Evolutionary conservation across 257 asterid genomes (phyloP).

Genomic region (Nicotiana undulata): DNA sequence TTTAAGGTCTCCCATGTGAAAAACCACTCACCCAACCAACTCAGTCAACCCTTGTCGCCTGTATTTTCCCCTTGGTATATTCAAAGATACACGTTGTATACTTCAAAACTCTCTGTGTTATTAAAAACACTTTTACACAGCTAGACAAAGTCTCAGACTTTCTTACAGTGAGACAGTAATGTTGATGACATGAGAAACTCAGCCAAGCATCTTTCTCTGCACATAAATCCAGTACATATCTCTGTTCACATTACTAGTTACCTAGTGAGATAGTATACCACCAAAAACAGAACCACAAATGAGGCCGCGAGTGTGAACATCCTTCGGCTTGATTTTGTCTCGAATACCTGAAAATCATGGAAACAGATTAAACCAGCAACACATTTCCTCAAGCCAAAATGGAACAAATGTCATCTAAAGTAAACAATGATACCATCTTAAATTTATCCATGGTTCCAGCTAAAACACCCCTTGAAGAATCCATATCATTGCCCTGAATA

Average conservation of each 20-base stretch:
- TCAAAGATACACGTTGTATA: neutral
- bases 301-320: slow-evolving; percentile 78
- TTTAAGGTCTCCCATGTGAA: no score
- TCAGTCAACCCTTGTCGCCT: no score
- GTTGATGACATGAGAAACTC: neutral
- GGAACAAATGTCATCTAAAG: neutral
- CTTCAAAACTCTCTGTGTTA: neutral
- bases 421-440: slow-evolving; percentile 49
- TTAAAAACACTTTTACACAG: neutral
- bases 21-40: no score
- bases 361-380: neutral
- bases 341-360: slow-evolving; percentile 53
- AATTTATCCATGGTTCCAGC: slow-evolving; percentile 95
- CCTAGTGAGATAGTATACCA: slow-evolving; percentile 75
- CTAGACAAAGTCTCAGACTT: neutral
- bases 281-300: slow-evolving; percentile 65
- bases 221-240: neutral
- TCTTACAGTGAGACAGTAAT: neutral
- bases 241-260: slow-evolving; percentile 18
- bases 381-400: no score
- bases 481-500: slow-evolving; percentile 85
- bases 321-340: slow-evolving; percentile 82
- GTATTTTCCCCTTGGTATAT: no score
- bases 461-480: slow-evolving; percentile 78
- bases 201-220: neutral